A percentile compares a stretch with the other conserved stretches of the same genome.
Evolutionary conservation across 176 grass and related monocot species (phyloP).

Genomic region (Hyparrhenia diplandra): DNA sequence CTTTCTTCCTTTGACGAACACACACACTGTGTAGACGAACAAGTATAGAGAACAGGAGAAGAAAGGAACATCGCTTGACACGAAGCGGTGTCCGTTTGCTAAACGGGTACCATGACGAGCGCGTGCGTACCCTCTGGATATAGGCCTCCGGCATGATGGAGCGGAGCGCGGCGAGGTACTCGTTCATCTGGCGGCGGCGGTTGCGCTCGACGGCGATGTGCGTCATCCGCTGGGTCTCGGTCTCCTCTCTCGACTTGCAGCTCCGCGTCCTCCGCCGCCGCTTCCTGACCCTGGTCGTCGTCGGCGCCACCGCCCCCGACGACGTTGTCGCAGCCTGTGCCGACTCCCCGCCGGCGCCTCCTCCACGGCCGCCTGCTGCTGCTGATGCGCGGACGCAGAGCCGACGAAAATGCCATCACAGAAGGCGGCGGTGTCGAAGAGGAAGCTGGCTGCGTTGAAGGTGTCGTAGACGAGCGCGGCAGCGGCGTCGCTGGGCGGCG

Average conservation of each 20-base stretch:
- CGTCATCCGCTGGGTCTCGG: constrained; percentile 88
- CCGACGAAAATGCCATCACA: constrained; percentile 15
- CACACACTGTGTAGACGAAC: too few species aligned
- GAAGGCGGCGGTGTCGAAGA: constrained; percentile 45
- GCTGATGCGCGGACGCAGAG: neutral
- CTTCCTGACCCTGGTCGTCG: constrained; percentile 51
- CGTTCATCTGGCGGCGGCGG: constrained; percentile 94
- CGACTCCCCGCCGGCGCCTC: neutral
- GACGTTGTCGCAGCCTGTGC: too few species aligned
- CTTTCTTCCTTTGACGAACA: constrained; percentile 30
- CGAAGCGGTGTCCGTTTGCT: constrained; percentile 10
- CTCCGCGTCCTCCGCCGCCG: constrained; percentile 59
- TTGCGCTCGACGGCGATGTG: constrained; percentile 99
- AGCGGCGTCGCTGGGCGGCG: constrained; percentile 39
- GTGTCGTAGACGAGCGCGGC: constrained; percentile 67
- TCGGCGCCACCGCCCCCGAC: neutral
- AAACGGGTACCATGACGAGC: too few species aligned
- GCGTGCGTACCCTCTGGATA: constrained; percentile 66
- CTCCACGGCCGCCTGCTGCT: neutral
- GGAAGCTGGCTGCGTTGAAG: constrained; percentile 51
- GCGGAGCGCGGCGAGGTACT: constrained; percentile 77
- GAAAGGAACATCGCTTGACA: neutral
- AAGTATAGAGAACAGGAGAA: neutral
- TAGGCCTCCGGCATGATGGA: constrained; percentile 84
- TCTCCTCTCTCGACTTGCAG: constrained; percentile 84